Evolutionary conservation across 2,329 filamentous ascomycete species (phyloP), one percentile per base, ranked within the genome.

Genomic region (Phialophora verrucosa): DNA sequence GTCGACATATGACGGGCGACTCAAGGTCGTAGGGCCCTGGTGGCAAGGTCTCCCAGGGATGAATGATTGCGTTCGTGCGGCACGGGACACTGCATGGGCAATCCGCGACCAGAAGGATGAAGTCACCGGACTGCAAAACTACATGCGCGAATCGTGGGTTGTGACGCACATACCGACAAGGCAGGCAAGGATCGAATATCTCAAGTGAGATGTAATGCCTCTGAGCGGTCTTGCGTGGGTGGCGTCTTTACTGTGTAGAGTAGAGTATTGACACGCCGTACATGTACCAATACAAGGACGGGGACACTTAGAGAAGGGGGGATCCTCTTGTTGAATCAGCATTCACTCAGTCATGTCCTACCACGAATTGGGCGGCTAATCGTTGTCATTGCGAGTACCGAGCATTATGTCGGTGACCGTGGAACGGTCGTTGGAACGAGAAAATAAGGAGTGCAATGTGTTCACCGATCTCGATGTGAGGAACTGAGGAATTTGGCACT

Each of bases 21-120:
- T 96, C 31, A 84, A 87, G 65, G 88, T 95, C 20, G 83, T 82
- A 1, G 85, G 85, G 2, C 82, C 80, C 62, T 72, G 69, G 69
- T 85, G 83, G 75, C 87, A 85, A 71, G 76, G 74, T 42, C 80
- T 80, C 1, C 78, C 83, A 11, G 83, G 84, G 7, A 74, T 87
- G 53, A 83, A 83, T 70, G 84, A 86, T 71, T 86, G 84, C 73
- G 79, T 90, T 44, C 81, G 82, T 25, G 83, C 82, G 62, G 88
- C 84, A 5, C 84, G 84, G 75, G 77, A 86, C 68, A 78, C 87
- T n/a, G 84, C 66, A 29, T 64, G 64, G 63, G 47, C 63, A 6
- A 72, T 74, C 49, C 55, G 67, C 51, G 66, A 74, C 35, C 65
- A 67, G 20, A 67, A 56, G 54, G 72, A 73, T 44, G 64, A 69